Base-by-base conservation (phyloP, 1,139 yeast genomes). In the Suhomyces choctaworum region DNA sequence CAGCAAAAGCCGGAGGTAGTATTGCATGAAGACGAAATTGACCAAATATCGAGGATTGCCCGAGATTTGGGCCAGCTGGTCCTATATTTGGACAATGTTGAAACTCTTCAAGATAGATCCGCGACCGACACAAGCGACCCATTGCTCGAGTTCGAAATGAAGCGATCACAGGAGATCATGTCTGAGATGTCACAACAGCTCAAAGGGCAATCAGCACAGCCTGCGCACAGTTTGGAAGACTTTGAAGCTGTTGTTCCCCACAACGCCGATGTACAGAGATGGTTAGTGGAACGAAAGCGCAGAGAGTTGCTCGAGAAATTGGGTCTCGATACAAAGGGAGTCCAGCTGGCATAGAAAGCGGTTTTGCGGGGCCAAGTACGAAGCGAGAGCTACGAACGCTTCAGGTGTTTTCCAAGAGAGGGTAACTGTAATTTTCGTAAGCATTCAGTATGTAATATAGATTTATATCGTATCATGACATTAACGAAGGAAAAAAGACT, bases 261-360 rank as follows among this genome's bases (percentile, higher is more conserved):
- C 1, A 54, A 58, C 25, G 54, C 54, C 24, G 69, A 73, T 10
- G 69, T 81, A 8, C 73, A 71, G 33, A 46, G 56, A 31, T 67
- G 70, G 60, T 49, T 80, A 6, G 68, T 82, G 20, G 70, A 72
- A 5, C 61, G 63, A 39, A 65, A 66, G 42, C 70, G 68, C 45
- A 56, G 65, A 42, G 72, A 72, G 44, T 51, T 81, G 15, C 53
- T 71, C 24, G 53, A 56, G 10, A 64, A 50, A 46, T 48, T 70
- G 29, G 60, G 53, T 7, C 14, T 29, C 4, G 16, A 14, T 17
- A n/a, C 10, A 22, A 7, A 22, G n/a, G n/a, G n/a, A n/a, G n/a
- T n/a, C n/a, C n/a, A n/a, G n/a, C n/a, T n/a, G n/a, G n/a, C n/a
- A n/a, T n/a, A n/a, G n/a, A n/a, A n/a, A n/a, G n/a, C n/a, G n/a